Evolutionary conservation across 805 yeast genomes (phyloP).

Genomic region (Metschnikowia cubensis): DNA sequence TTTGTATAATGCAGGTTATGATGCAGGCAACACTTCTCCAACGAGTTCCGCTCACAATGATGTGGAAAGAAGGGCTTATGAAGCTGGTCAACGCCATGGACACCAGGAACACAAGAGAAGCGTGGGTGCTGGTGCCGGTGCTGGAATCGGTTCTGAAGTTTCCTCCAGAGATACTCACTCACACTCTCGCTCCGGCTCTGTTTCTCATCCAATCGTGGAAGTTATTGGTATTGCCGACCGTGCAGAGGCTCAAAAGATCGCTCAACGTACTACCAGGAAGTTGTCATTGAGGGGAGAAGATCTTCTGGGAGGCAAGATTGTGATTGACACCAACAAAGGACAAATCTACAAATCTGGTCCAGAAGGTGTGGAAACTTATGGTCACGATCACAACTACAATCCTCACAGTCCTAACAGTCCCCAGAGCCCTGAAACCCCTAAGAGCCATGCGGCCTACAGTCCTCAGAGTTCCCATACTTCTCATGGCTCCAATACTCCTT

Average conservation of each 20-base stretch:
- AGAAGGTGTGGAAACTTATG: background rate
- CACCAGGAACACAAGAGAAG: background rate
- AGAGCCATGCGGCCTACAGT: background rate
- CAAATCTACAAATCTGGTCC: slow-evolving; percentile 23
- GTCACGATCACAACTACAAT: background rate
- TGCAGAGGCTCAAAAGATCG: slow-evolving; percentile 27
- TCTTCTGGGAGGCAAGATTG: slow-evolving; percentile 30
- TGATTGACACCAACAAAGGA: slow-evolving; percentile 31
- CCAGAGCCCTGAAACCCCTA: background rate
- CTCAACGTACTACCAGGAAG: slow-evolving; percentile 29
- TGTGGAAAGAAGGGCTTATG: slow-evolving; percentile 4
- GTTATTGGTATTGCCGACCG: slow-evolving; percentile 33
- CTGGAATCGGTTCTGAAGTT: background rate
- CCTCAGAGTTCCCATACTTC: background rate
- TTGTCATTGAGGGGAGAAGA: slow-evolving; percentile 31
- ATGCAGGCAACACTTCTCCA: background rate
- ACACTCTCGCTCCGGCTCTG: background rate
- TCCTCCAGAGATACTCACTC: background rate
- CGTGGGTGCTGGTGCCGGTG: slow-evolving; percentile 1
- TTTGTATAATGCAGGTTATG: slow-evolving; percentile 7
- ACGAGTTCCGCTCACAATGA: background rate
- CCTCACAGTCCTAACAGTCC: background rate
- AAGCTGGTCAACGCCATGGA: slow-evolving; percentile 1
- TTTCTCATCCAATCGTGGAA: slow-evolving; percentile 23
- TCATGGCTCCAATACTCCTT: background rate